Evolutionary conservation across 225 moss, liverwort and hornwort species (phyloP).

Genomic region (Sphagnum tenellum): DNA sequence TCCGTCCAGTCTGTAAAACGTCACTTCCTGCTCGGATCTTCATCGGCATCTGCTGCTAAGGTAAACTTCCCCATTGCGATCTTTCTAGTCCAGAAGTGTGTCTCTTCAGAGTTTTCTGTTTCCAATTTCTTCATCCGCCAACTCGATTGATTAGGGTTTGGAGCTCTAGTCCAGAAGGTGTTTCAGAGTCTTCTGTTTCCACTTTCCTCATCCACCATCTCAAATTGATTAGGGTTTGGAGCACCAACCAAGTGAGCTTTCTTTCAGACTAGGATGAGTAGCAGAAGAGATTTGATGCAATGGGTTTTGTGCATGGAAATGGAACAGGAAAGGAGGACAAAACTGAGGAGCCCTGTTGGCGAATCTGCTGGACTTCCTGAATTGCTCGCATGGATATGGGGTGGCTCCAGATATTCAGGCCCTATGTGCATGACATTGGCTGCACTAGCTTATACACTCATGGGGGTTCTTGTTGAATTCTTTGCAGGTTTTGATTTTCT

Average conservation of each 20-base stretch:
- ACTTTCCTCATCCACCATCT: not conserved
- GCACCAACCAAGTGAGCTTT: not conserved
- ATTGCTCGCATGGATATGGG: not conserved
- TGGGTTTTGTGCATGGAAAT: not conserved
- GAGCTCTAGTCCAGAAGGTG: not conserved
- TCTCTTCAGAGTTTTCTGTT: too few species aligned
- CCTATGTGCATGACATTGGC: slow-evolving; percentile 1
- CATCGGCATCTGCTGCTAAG: not conserved
- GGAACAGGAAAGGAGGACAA: slow-evolving; percentile 1
- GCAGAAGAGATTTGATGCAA: not conserved
- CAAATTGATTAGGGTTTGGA: not conserved
- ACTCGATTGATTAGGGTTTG: not conserved
- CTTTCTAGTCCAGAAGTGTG: not conserved
- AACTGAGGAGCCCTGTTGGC: not conserved
- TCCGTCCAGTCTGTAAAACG: not conserved
- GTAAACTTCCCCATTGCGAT: not conserved
- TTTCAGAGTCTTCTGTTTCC: not conserved
- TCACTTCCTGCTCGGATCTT: not conserved
- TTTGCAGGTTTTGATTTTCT: not conserved
- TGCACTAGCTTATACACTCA: not conserved
- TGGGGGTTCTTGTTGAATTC: not conserved
- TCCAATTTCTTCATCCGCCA: too few species aligned
- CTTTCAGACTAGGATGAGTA: not conserved
- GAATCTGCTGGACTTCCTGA: not conserved
- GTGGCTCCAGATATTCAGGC: slow-evolving; percentile 5